phyloP scores from a whole-genome alignment of 73 alveolate species.

The Paramecium sexaurelia region DNA sequence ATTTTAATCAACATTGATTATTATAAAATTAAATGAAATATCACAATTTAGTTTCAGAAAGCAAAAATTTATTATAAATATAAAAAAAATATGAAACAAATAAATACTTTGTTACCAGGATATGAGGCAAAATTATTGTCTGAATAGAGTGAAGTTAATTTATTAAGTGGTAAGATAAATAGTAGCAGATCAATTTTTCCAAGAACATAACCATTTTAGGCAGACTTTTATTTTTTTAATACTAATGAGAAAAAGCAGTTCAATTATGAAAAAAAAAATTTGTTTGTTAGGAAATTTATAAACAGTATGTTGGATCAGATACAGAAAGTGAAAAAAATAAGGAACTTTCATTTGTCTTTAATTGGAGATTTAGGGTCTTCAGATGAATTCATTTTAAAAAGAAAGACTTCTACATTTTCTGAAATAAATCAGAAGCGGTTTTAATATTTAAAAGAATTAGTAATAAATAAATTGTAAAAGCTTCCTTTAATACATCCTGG shows the following conservation, averaged over 20 bases:
- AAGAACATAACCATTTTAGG: background rate
- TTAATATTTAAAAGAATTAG: background rate
- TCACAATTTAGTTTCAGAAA: background rate
- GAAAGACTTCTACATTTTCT: background rate
- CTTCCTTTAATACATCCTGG: conserved; percentile 26
- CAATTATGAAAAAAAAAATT: background rate
- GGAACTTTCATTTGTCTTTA: background rate
- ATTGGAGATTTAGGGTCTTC: background rate
- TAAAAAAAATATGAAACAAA: background rate
- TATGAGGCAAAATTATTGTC: background rate
- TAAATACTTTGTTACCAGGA: background rate
- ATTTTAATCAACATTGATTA: background rate
- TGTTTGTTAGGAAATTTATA: background rate
- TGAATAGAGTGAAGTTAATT: background rate
- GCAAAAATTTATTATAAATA: background rate
- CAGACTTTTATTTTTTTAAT: background rate
- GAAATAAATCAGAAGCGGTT: background rate
- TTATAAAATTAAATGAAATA: background rate
- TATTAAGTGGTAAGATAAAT: background rate
- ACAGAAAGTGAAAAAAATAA: background rate
- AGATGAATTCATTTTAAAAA: background rate
- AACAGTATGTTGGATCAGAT: background rate
- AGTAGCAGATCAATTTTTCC: background rate
- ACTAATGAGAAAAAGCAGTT: background rate
- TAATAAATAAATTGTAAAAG: background rate